Base-by-base conservation (phyloP, 352 stramenopile genomes). In the Pythium brassicae region DNA sequence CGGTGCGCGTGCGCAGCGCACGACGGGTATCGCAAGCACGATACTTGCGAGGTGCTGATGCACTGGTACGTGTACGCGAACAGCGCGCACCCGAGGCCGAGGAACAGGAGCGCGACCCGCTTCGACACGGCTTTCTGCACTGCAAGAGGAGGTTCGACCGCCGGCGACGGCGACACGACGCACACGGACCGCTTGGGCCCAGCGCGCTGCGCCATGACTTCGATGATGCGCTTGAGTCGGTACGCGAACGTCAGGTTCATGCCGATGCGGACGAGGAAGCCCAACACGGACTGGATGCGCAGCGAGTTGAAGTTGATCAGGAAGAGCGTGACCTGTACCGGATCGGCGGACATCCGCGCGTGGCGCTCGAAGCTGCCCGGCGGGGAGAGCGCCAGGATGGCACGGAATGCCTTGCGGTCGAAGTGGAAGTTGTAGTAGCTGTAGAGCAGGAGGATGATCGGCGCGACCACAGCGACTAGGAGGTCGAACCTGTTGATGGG, bases 231-330 rank as follows among this genome's bases (percentile, higher is more conserved):
- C 19, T 73, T 71, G 32, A 62, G 62, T 3, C 70, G 70, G 23
- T 74, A 74, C 19, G 48, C 62, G 32, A 79, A 74, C 4, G 69
- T 59, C 3, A 72, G 8, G 37, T 70, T 77, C 57, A 69, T 69
- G 7, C 65, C 61, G 2, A 83, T 52, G 14, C 63, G 62, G 8
- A 76, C 39, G 20, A 76, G 48, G 2, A 78, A 47, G 23, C 71
- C 59, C 0, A 64, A 45, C 1, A 19, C 29, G 17, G 62, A 56
- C 11, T 47, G 42, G 47, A 79, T 74, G 0, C 70, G 62, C 45
- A 83, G 49, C 2, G 55, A 64, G 32, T 79, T 64, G 20, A 76
- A 66, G 8, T 25, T 71, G 6, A 57, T 37, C 6, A 68, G 63
- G 29, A 83, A 62, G 10, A 68, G 37, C 2, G 58, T 70, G 3